Base-by-base conservation (phyloP, 2,329 filamentous ascomycete genomes). In the Sphaerulina musiva region DNA sequence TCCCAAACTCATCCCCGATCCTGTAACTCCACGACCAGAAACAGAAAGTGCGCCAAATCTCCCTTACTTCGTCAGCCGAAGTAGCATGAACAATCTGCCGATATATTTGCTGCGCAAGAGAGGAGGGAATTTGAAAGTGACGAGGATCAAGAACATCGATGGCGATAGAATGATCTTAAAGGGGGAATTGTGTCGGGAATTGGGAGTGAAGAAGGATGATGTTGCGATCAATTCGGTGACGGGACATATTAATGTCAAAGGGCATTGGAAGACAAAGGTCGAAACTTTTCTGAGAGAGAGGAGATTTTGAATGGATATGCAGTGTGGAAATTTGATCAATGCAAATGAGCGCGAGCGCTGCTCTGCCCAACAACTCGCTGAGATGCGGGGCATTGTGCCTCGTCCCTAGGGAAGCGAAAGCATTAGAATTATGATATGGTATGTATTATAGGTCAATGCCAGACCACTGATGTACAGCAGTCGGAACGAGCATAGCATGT, bases 81-180 rank as follows among this genome's bases (percentile, higher is more conserved):
- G 89, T 2, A 74, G 77, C 1, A 84, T 81, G 38, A 80, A 83
- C 46, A 82, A 89, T 61, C 75, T 93, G 2, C 83, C 89, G 23
- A 80, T 97, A 43, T 98, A 97, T 73, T 76, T 83, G 12, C 77
- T 83, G 61, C 76, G 73, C 60, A 91, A 88, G 74, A 78, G 82
- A 10, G 89, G 89, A 49, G 88, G 89, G 11, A 93, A 87, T 60
- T 78, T 84, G 67, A 81, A 83, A 64, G 73, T 87, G 64, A 95
- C 92, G 4, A 72, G 82, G 53, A 73, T 98, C 53, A 86, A 89
- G 69, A 90, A 87, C 72, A 79, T 92, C 47, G 83, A 89, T 54
- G 93, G 93, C 12, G 80, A 95, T 68, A 66, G 83, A 47, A 70
- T 75, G 32, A 79, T 75, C 2, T 69, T 97, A 59, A 77, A 81